A percentile compares a stretch with the other conserved stretches of the same genome.
Evolutionary conservation across 2,329 filamentous ascomycete genomes (phyloP).

Genomic region (Alternaria sp.): DNA sequence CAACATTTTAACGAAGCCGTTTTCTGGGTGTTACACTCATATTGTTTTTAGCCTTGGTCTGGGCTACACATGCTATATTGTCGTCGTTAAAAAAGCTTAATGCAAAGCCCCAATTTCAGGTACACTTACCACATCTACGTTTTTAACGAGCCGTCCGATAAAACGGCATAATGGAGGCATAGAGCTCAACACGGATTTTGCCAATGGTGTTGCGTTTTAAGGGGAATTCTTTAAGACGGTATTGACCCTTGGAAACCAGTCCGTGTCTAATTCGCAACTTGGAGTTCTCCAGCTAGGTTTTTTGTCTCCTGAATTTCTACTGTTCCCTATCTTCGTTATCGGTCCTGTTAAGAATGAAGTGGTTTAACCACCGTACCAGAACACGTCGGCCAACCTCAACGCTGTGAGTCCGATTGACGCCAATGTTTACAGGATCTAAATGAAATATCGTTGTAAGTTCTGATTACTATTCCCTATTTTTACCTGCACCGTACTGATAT

Average conservation of each 20-base stretch:
- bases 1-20: background rate
- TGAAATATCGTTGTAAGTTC: background rate
- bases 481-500: background rate
- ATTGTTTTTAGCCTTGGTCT: background rate
- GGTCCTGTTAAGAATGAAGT: constrained; percentile 1
- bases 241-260: background rate
- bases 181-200: background rate
- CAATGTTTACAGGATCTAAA: background rate
- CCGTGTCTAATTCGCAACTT: background rate
- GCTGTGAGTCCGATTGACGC: background rate
- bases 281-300: background rate
- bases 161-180: background rate
- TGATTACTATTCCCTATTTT: background rate
- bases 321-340: background rate
- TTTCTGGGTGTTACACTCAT: background rate
- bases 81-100: background rate
- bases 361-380: background rate
- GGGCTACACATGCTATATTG: background rate
- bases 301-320: background rate
- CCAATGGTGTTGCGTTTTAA: background rate
- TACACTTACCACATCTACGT: background rate
- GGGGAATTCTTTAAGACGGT: background rate
- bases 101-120: background rate
- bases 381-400: background rate
- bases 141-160: background rate